Percentiles rank a stretch among this genome's conserved stretches.
These are phyloP conservation scores for Cryptosporidium sp. DNA, from an alignment of 169 alveolate genomes.

Conservation along the genomic window DNA sequence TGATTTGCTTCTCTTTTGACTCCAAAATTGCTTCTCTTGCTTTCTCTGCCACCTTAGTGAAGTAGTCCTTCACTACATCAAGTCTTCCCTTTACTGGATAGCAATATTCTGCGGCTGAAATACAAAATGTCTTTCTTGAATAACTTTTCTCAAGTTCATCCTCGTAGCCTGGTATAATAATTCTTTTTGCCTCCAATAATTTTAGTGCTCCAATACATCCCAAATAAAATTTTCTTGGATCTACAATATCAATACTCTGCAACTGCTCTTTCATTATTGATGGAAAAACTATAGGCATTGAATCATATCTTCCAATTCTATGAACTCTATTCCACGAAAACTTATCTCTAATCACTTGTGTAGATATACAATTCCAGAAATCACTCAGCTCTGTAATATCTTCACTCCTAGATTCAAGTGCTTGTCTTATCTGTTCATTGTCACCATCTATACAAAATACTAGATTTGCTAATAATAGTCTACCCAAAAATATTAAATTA, in stretches of 20 bases:
- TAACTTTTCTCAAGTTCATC: constrained; percentile 25
- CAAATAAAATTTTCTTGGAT: constrained; percentile 67
- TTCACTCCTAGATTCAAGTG: constrained; percentile 45
- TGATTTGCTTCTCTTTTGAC: constrained; percentile 12
- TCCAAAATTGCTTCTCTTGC: constrained; percentile 14
- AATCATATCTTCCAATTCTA: constrained; percentile 49
- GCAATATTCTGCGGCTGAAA: constrained; percentile 73
- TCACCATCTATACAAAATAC: constrained; percentile 3
- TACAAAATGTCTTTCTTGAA: constrained; percentile 60
- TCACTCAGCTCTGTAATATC: constrained; percentile 44
- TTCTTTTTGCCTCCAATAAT: constrained; percentile 12
- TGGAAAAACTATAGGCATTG: constrained; percentile 66
- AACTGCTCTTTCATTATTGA: not conserved
- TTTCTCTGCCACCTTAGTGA: constrained; percentile 20
- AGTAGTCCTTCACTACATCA: constrained; percentile 40
- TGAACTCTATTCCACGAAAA: constrained; percentile 64
- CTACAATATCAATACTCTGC: constrained; percentile 19
- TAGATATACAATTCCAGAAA: constrained; percentile 44
- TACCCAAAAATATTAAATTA: not conserved
- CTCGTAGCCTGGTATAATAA: constrained; percentile 25
- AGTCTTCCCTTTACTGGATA: constrained; percentile 53
- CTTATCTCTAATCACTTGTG: constrained; percentile 61
- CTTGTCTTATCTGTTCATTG: constrained; percentile 58
- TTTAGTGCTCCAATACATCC: constrained; percentile 38
- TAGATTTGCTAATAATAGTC: not conserved